These are phyloP conservation scores for Phytophthora europaea DNA, from an alignment of 352 stramenopile genomes.

Conservation along the genomic window DNA sequence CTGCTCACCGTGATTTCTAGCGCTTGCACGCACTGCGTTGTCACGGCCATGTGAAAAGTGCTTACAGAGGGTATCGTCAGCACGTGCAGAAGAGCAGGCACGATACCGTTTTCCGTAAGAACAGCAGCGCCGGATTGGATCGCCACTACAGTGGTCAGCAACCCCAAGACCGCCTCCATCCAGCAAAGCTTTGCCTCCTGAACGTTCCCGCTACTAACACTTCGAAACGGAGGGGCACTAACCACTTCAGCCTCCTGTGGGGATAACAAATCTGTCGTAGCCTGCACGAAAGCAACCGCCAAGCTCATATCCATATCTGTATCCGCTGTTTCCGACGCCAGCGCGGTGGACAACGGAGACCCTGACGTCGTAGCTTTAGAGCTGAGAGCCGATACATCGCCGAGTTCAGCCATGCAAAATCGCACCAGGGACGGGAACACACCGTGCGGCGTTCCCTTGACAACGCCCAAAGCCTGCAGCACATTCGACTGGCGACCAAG, in stretches of 20 bases:
- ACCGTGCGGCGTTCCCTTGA: constrained; percentile 81
- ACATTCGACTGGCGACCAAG: constrained; percentile 86
- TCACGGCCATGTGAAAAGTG: constrained; percentile 73
- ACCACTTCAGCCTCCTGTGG: constrained; percentile 76
- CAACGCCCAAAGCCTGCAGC: constrained; percentile 77
- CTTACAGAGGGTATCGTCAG: constrained; percentile 69
- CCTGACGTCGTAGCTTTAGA: constrained; percentile 11
- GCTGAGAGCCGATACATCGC: constrained; percentile 37
- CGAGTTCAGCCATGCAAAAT: constrained; percentile 80
- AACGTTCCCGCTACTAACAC: constrained; percentile 41
- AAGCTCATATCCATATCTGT: constrained; percentile 92
- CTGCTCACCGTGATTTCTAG: constrained; percentile 87
- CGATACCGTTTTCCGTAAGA: constrained; percentile 86
- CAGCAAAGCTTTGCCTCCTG: constrained; percentile 74
- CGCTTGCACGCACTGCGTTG: constrained; percentile 84
- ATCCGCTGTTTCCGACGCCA: constrained; percentile 65
- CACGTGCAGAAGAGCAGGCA: constrained; percentile 82
- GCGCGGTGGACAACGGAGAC: constrained; percentile 16
- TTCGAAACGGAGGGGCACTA: constrained; percentile 60
- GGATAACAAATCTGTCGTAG: constrained; percentile 80
- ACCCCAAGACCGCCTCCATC: constrained; percentile 81
- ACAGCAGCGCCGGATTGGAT: constrained; percentile 82
- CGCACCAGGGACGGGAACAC: constrained; percentile 87
- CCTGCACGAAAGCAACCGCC: constrained; percentile 89
- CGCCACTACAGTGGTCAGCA: constrained; percentile 79